Evolutionary conservation across 768 basidiomycete genomes (phyloP).

Genomic region (Rossbeevera mucosa): DNA sequence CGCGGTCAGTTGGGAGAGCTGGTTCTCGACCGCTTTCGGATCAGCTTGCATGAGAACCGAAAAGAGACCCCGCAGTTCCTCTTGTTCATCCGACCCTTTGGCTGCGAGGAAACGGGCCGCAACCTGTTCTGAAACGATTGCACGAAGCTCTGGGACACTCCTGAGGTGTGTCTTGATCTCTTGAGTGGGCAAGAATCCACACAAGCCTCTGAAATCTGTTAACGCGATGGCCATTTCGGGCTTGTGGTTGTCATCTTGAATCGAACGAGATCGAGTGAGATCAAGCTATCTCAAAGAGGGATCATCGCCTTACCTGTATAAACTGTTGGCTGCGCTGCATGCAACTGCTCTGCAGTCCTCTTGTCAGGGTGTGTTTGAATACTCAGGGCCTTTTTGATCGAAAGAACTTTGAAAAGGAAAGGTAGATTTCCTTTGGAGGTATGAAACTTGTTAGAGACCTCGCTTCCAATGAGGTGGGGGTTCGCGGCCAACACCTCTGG

Average conservation of each 20-base stretch:
- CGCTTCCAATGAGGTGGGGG: slow-evolving; percentile 63
- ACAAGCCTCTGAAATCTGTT: slow-evolving; percentile 84
- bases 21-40: slow-evolving; percentile 42
- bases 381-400: slow-evolving; percentile 83
- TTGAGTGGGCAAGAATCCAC: slow-evolving; percentile 84
- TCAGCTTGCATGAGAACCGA: slow-evolving; percentile 81
- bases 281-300: background rate
- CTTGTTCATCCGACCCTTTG: slow-evolving; percentile 32
- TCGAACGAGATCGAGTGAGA: slow-evolving; percentile 13
- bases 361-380: slow-evolving; percentile 94
- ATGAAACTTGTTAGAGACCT: slow-evolving; percentile 51
- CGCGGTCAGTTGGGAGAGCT: slow-evolving; percentile 53
- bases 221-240: slow-evolving; percentile 99
- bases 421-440: slow-evolving; percentile 68
- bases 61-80: slow-evolving; percentile 71
- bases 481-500: slow-evolving; percentile 60
- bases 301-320: slow-evolving; percentile 72
- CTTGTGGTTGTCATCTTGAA: slow-evolving; percentile 89
- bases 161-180: slow-evolving; percentile 65
- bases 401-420: slow-evolving; percentile 89
- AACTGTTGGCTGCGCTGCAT: slow-evolving; percentile 65
- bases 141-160: slow-evolving; percentile 69
- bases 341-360: slow-evolving; percentile 65
- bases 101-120: slow-evolving; percentile 49
- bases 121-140: slow-evolving; percentile 59